Evolutionary conservation across 306 rosid genomes (phyloP).

Genomic region (Acacia crassicarpa): DNA sequence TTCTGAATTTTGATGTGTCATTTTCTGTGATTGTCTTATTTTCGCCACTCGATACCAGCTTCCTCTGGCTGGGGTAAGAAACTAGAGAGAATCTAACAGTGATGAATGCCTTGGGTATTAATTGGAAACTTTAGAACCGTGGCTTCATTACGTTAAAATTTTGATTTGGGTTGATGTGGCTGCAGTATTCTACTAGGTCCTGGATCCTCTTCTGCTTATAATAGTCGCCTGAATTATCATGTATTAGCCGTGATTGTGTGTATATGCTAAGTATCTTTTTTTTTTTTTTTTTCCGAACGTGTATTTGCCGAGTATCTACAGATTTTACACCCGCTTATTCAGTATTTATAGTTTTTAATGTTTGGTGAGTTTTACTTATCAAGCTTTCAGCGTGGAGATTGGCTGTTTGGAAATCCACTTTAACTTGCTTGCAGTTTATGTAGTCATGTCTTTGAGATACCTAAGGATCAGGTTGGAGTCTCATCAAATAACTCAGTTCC

Average conservation of each 20-base stretch:
- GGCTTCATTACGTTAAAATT: background rate
- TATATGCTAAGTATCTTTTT: background rate
- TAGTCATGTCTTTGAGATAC: slow-evolving; percentile 43
- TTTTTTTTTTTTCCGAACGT: background rate
- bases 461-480: slow-evolving; percentile 42
- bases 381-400: background rate
- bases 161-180: background rate
- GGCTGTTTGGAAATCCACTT: slow-evolving; percentile 24
- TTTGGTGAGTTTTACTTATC: background rate
- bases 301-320: background rate
- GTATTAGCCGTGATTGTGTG: background rate
- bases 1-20: background rate
- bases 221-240: background rate
- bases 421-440: slow-evolving; percentile 44
- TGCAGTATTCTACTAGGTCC: background rate
- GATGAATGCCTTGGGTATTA: background rate
- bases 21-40: background rate
- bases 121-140: background rate
- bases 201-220: background rate
- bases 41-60: background rate
- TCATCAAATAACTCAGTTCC: slow-evolving; percentile 47
- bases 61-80: background rate
- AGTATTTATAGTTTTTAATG: background rate
- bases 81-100: background rate
- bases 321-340: background rate